Base-by-base conservation (phyloP, 306 rosid species). In the Pyrus pyrifolia region DNA sequence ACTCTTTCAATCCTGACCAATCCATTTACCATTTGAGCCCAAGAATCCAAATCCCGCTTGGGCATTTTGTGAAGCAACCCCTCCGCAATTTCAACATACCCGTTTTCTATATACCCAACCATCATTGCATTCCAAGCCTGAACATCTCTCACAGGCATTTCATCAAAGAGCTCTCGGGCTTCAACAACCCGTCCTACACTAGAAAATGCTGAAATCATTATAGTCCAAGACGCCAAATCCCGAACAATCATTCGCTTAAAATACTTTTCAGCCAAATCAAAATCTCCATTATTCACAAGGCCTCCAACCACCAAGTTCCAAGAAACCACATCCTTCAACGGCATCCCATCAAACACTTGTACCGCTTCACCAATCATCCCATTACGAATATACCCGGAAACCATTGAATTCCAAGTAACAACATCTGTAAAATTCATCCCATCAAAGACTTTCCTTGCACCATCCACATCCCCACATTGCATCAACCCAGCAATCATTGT, bases 251-350 rank as follows among this genome's bases (percentile, higher is more conserved):
- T 79, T 61, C 13, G 30, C 31, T 77, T 29, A 66, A 85, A 88
- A 72, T 81, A 88, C 75, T 57, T 73, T 65, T 76, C 81, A 4
- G 89, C 89, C 82, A 75, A 76, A 70, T 66, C 85, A 51, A 77
- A 30, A 19, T 76, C 77, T 61, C 87, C 87, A 45, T 72, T 65
- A 45, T 77, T 79, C 55, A 85, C 87, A 60, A 85, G 86, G 61
- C 89, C 86, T 25, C 91, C 86, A 42, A 85, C 55, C 6, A 85
- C 79, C 86, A 85, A 81, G 80, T 88, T 88, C 91, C 86, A 88
- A 15, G 91, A 88, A 73, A 88, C 73, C 65, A 81, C 91, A 77
- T 85, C 85, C 78, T 78, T 83, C 80, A 67, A 14, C 5, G 72
- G 81, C 86, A 83, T 85, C 57, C 29, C 83, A 74, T 87, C 80